These are phyloP conservation scores for Hypericum perforatum DNA, from an alignment of 345 rosid genomes.

Conservation along the genomic window DNA sequence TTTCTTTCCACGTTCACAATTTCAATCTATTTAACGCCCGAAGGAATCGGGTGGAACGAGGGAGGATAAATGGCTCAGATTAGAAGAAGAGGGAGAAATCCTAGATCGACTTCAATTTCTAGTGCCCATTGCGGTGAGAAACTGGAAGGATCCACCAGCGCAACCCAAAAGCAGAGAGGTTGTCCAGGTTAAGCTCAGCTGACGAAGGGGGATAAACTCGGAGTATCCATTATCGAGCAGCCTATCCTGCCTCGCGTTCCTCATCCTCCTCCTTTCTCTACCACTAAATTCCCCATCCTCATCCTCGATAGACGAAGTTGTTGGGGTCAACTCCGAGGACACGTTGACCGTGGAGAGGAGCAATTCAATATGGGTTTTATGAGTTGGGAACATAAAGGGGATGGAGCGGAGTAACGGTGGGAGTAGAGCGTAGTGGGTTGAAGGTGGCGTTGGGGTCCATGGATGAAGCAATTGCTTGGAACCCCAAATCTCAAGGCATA, in stretches of 20 bases:
- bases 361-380: slow-evolving; percentile 9
- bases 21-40: no score
- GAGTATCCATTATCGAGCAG: slow-evolving; percentile 64
- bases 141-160: slow-evolving; percentile 79
- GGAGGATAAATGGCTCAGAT: no score
- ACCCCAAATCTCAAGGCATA: no score
- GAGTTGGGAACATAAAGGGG: slow-evolving; percentile 5
- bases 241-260: slow-evolving; percentile 56
- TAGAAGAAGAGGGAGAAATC: no score
- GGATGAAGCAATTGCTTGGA: slow-evolving; percentile 55
- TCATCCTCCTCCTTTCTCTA: slow-evolving; percentile 75
- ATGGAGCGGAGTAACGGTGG: slow-evolving; percentile 19
- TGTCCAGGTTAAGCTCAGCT: slow-evolving; percentile 65
- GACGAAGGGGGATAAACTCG: no score
- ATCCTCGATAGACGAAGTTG: slow-evolving; percentile 10
- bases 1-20: no score
- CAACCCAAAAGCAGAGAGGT: slow-evolving; percentile 53
- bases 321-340: slow-evolving; percentile 25
- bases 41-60: no score
- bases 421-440: slow-evolving; percentile 4
- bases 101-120: slow-evolving; percentile 11
- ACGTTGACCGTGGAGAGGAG: slow-evolving; percentile 21
- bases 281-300: slow-evolving; percentile 43
- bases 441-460: slow-evolving; percentile 43
- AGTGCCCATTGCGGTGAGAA: slow-evolving; percentile 41